Evolutionary conservation across 345 rosid species (phyloP), one percentile per base, ranked within the genome.

Genomic region (Pugionium dolabratum): DNA sequence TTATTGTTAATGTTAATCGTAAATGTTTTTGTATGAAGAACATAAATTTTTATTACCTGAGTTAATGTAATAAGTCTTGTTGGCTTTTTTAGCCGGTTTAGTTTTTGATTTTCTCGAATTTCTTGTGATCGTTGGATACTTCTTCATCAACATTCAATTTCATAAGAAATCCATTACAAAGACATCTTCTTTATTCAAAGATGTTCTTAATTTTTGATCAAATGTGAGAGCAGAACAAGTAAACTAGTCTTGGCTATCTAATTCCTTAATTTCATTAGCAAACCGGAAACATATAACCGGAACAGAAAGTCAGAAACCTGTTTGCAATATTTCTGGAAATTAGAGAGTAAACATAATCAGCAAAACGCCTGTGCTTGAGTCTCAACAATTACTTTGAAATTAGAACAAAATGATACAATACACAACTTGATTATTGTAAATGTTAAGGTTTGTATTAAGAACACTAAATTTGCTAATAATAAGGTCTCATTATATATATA

Each of bases 61-160:
- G 31, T 51, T 69, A 52, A 48, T 59, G 66, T 69, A 50, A 45
- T 0, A 51, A 41, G 60, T 67, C 56, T 10, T 18, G 18, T 56
- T 57, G n/a, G 33, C 35, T 11, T 33, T 60, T 59, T 31, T 59
- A 18, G 28, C 27, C 45, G 45, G 42, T 53, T 29, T 51, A 64
- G 59, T 41, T 41, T 64, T 53, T 9, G 3, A 26, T 64, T 42
- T 65, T 65, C 18, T 18, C 25, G 35, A 18, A 18, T 18, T 18
- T 18, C 18, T 18, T 18, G 18, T 18, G 18, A 18, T 18, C 18
- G 18, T 18, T 18, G 42, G 56, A 41, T 58, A 57, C 7, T 67
- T 32, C 55, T 30, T 54, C 40, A 68, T 57, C 39, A 68, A 58
- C 57, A 68, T 48, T 57, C 50, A 68, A 48, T 58, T 68, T 57